phyloP scores from a whole-genome alignment of 768 basidiomycete species.

The Lepiota subincarnata region DNA sequence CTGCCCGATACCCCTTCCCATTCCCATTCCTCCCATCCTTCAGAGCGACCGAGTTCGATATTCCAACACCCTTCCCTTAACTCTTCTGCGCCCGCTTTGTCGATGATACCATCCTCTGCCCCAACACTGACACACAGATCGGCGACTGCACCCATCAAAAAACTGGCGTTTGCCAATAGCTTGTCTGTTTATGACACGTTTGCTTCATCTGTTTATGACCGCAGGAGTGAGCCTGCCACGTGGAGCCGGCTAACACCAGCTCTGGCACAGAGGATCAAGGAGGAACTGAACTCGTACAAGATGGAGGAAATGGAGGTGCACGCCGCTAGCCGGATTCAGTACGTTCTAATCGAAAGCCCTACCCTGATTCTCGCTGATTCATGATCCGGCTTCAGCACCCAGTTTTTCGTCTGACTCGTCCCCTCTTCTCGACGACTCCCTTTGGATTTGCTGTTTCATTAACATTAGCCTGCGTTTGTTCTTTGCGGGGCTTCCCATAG shows the following conservation, averaged over 20 bases:
- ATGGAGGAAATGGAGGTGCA: conserved; percentile 99
- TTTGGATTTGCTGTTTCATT: conserved; percentile 26
- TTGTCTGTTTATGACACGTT: conserved; percentile 98
- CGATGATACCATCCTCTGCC: conserved; percentile 45
- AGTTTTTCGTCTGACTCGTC: conserved; percentile 74
- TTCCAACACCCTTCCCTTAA: conserved; percentile 83
- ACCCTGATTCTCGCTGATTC: conserved; percentile 5
- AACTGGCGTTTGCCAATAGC: conserved; percentile 85
- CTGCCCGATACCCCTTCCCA: conserved; percentile 30
- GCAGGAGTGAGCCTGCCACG: conserved; percentile 93
- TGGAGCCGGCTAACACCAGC: conserved; percentile 95
- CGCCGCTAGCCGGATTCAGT: conserved; percentile 88
- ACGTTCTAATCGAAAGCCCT: conserved; percentile 27
- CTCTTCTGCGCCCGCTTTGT: conserved; percentile 86
- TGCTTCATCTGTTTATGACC: conserved; percentile 84
- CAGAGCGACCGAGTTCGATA: conserved; percentile 46
- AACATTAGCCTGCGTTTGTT: conserved; percentile 5
- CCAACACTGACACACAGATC: conserved; percentile 66
- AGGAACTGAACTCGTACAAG: conserved; percentile 97
- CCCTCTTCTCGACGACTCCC: conserved; percentile 16
- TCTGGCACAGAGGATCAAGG: conserved; percentile 95
- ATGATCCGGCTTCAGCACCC: conserved; percentile 50
- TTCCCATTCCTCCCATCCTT: conserved; percentile 30
- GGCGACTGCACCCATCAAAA: conserved; percentile 65
- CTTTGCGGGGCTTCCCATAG: too few relatives aligned